Percentiles rank a stretch among this genome's conserved stretches.
These are phyloP conservation scores for Naganishia friedmannii DNA, from an alignment of 768 basidiomycete species.

Conservation along the genomic window DNA sequence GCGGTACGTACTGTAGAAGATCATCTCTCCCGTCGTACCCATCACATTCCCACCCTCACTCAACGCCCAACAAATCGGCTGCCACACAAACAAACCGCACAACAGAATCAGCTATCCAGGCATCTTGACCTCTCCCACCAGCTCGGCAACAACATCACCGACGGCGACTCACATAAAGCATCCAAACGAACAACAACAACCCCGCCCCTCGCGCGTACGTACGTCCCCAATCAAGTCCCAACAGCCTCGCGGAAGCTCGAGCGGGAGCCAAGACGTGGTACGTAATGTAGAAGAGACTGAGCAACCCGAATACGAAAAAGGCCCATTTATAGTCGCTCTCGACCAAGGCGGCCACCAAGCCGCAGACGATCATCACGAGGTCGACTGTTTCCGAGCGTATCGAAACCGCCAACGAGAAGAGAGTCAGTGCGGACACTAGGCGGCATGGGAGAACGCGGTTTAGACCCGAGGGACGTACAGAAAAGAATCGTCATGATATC, in stretches of 20 bases:
- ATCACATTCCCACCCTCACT: conserved; percentile 21
- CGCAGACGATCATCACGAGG: conserved; percentile 55
- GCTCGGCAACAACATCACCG: too few species aligned
- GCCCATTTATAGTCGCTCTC: conserved; percentile 57
- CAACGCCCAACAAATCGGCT: conserved; percentile 20
- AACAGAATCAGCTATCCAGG: too few species aligned
- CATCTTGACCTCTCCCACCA: too few species aligned
- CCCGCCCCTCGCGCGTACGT: conserved; percentile 51
- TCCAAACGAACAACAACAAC: conserved; percentile 59
- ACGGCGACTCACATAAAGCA: conserved; percentile 53
- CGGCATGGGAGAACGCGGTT: too few species aligned
- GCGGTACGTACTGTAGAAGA: conserved; percentile 32
- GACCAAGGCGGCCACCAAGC: conserved; percentile 60
- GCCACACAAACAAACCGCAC: neutral
- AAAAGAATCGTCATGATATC: conserved; percentile 40
- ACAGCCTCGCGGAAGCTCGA: conserved; percentile 40
- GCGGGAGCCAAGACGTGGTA: conserved; percentile 50
- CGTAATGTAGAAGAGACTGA: conserved; percentile 58
- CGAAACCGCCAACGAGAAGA: conserved; percentile 41
- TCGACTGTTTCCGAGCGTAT: conserved; percentile 52
- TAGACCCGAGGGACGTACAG: conserved; percentile 63
- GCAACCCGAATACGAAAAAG: conserved; percentile 57
- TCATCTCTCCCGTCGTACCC: conserved; percentile 18
- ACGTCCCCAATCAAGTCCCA: conserved; percentile 42
- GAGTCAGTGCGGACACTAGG: conserved; percentile 57